Evolutionary conservation across 306 rosid species (phyloP).

Genomic region (Coriaria nepalensis): DNA sequence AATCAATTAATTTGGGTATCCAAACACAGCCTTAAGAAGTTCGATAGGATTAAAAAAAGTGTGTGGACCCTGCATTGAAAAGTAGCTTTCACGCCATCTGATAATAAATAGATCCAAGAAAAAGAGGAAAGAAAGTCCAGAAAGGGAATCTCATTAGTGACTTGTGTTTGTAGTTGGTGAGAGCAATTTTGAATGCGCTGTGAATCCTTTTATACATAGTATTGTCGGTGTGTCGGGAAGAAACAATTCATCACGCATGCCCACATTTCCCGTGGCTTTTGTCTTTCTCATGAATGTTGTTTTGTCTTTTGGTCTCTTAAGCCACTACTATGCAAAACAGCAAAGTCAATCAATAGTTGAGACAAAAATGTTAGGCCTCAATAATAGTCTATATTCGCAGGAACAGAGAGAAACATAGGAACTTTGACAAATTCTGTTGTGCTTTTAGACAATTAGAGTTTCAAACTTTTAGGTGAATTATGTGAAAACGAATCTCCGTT

Average conservation of each 20-base stretch:
- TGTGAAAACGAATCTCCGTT: too few species aligned
- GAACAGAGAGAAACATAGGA: too few species aligned
- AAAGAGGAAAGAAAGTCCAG: conserved; percentile 20
- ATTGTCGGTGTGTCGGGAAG: conserved; percentile 70
- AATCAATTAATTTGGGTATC: too few species aligned
- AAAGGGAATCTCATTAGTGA: conserved; percentile 34
- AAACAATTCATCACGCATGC: conserved; percentile 31
- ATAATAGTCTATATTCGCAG: too few species aligned
- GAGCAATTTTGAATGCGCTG: conserved; percentile 32
- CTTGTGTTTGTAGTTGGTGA: conserved; percentile 22
- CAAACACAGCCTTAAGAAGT: background rate
- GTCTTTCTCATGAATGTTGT: conserved; percentile 17
- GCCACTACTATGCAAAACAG: too few species aligned
- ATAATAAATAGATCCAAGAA: conserved; percentile 8
- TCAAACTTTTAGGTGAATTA: too few species aligned
- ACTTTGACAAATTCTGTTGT: too few species aligned
- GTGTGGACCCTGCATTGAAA: conserved; percentile 33
- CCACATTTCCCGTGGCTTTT: conserved; percentile 45
- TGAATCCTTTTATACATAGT: conserved; percentile 39
- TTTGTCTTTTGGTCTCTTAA: conserved; percentile 8
- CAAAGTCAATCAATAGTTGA: too few species aligned
- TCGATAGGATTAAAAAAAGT: conserved; percentile 9
- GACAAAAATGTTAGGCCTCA: too few species aligned
- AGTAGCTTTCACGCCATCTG: conserved; percentile 53
- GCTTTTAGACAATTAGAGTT: too few species aligned